Percentiles rank a stretch among this genome's conserved stretches.
phyloP scores from a whole-genome alignment of 2,329 filamentous ascomycete genomes.

The Pestalotiopsis fici region DNA sequence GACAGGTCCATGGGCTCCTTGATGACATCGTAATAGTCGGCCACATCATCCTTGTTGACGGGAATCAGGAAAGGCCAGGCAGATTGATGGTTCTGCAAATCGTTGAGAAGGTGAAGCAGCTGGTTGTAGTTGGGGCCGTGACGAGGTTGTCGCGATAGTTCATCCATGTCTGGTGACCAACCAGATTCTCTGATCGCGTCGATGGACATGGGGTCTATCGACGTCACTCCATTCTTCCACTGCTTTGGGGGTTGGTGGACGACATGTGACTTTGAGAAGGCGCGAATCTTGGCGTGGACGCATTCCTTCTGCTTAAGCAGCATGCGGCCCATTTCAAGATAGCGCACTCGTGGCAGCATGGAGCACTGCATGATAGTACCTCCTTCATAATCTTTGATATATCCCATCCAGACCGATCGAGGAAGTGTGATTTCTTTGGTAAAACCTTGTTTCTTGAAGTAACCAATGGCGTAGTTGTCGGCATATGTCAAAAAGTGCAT shows the following conservation, averaged over 20 bases:
- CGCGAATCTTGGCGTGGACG: slow-evolving; percentile 91
- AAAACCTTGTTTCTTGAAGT: slow-evolving; percentile 99
- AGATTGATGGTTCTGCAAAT: slow-evolving; percentile 89
- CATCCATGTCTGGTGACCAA: slow-evolving; percentile 98
- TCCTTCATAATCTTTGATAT: slow-evolving; percentile 99
- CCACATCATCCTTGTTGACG: slow-evolving; percentile 92
- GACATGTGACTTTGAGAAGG: slow-evolving; percentile 85
- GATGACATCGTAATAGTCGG: slow-evolving; percentile 99
- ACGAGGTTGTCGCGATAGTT: slow-evolving; percentile 88
- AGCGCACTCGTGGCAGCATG: slow-evolving; percentile 93
- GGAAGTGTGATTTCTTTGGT: slow-evolving; percentile 97
- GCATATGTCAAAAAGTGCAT: slow-evolving; percentile 99
- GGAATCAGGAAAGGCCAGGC: slow-evolving; percentile 95
- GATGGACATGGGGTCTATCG: slow-evolving; percentile 85
- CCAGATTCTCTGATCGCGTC: slow-evolving; percentile 88
- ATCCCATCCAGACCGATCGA: slow-evolving; percentile 94
- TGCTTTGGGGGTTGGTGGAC: slow-evolving; percentile 82
- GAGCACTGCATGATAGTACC: slow-evolving; percentile 99
- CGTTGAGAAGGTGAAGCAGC: slow-evolving; percentile 87
- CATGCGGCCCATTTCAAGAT: slow-evolving; percentile 91
- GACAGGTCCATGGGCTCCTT: slow-evolving; percentile 95
- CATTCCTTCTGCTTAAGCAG: slow-evolving; percentile 96
- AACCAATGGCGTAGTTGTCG: slow-evolving; percentile 98
- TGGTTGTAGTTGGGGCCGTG: slow-evolving; percentile 97
- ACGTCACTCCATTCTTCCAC: slow-evolving; percentile 74